Base-by-base conservation (phyloP, 2,329 filamentous ascomycete species). In the Penicillium janthinellum region DNA sequence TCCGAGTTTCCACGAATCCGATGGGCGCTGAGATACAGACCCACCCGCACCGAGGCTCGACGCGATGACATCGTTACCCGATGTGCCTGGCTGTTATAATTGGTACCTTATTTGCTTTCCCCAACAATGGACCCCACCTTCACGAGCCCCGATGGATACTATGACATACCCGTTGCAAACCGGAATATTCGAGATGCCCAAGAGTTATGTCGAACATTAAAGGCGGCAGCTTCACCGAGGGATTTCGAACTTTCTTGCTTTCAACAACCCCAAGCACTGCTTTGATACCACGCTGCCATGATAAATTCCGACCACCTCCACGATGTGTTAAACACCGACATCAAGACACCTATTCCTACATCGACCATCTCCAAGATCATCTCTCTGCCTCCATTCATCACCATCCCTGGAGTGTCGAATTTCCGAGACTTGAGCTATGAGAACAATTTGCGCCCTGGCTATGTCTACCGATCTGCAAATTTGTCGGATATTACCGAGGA, bases 381-480 rank as follows among this genome's bases (percentile, higher is more conserved):
- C 35, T 70, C 67, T 5, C 60, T 65, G 22, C 64, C 69, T 3
- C 71, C 71, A 1, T 73, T 72, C 39, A 60, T 67, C 22, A 62
- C 59, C 5, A 48, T 73, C 49, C 66, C 64, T 3, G 71, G 70
- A 8, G 64, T 71, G 5, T 66, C 69, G 50, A 73, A 73, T 41
- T 60, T 73, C 15, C 69, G 70, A 38, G 68, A 71, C 37, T 47
- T 73, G 39, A 69, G 69, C 59, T 64, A 63, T 34, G 63, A 60
- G 20, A 62, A 64, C 15, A 55, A 48, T 59, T 64, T 90, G 61
- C 82, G 83, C 28, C 77, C 77, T 22, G 80, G 81, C 22, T 69
- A 87, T 34, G 77, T 90, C 60, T 93, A 86, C 76, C 87, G 90
- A 58, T 87, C 86, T 50, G 90, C 87, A 2, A 89, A 90, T 65